phyloP scores from a whole-genome alignment of 1,139 yeast species.

The Yamadazyma mexicana region DNA sequence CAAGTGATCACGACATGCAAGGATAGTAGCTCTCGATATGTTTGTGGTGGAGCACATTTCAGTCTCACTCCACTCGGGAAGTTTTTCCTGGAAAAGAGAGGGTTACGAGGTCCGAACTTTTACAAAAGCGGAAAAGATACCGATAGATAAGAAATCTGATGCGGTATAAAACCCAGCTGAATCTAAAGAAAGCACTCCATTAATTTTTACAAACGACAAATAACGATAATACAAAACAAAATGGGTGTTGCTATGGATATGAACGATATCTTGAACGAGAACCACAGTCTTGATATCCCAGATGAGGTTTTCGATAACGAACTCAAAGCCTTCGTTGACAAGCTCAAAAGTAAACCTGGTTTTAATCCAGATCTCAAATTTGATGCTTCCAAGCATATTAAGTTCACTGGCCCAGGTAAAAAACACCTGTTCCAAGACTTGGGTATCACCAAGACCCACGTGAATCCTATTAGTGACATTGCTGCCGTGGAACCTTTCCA shows the following conservation, averaged over 20 bases:
- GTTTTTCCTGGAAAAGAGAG: too few species aligned
- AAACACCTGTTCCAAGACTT: slow-evolving; percentile 20
- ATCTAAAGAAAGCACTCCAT: too few species aligned
- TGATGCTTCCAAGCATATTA: slow-evolving; percentile 25
- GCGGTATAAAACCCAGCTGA: too few species aligned
- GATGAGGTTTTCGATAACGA: slow-evolving; percentile 24
- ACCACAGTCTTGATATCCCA: slow-evolving; percentile 22
- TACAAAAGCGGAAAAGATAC: too few species aligned
- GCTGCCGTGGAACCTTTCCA: slow-evolving; percentile 35
- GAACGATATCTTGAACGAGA: slow-evolving; percentile 18
- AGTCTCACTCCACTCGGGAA: too few species aligned
- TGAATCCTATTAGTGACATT: slow-evolving; percentile 22
- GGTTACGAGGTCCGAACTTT: too few species aligned
- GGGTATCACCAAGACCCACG: slow-evolving; percentile 27
- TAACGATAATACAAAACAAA: too few species aligned
- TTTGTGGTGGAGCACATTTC: too few species aligned
- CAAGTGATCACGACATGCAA: too few species aligned
- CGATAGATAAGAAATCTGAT: too few species aligned
- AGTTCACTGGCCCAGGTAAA: slow-evolving; percentile 14
- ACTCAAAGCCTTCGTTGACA: slow-evolving; percentile 17
- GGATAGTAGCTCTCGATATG: too few species aligned
- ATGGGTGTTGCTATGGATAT: background rate
- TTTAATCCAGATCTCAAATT: slow-evolving; percentile 25
- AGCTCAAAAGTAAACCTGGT: slow-evolving; percentile 21
- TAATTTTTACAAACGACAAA: too few species aligned